Percentiles rank a stretch among this genome's conserved stretches.
phyloP scores from a whole-genome alignment of 371 early-diverging fungal species.

The Chytridium lagenaria region DNA sequence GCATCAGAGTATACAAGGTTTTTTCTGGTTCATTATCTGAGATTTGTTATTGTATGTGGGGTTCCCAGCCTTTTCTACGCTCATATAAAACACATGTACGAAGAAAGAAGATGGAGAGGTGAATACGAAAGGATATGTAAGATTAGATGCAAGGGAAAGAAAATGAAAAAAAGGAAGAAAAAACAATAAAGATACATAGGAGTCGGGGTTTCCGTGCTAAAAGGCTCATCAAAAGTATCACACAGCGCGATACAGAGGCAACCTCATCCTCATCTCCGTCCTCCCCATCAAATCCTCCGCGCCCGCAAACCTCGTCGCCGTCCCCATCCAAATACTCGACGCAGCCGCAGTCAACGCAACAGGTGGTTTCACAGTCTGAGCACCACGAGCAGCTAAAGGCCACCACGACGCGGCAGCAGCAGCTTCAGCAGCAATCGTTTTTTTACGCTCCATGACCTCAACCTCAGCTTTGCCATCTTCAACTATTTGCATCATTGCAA shows the following conservation, averaged over 20 bases:
- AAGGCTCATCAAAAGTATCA: conserved; percentile 7
- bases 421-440: background rate
- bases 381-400: background rate
- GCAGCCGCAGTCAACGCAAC: too few relatives aligned
- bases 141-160: too few relatives aligned
- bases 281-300: background rate
- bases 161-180: too few relatives aligned
- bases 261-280: conserved; percentile 1
- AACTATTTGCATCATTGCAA: background rate
- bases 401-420: background rate
- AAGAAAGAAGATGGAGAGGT: too few relatives aligned
- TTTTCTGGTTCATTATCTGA: too few relatives aligned
- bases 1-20: too few relatives aligned
- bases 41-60: too few relatives aligned
- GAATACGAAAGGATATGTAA: too few relatives aligned
- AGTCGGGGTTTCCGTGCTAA: too few relatives aligned
- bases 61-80: too few relatives aligned
- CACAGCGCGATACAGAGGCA: background rate
- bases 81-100: too few relatives aligned
- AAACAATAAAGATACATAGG: too few relatives aligned
- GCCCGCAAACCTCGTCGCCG: background rate
- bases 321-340: background rate
- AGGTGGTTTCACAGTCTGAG: background rate
- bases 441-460: background rate
- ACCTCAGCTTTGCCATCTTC: background rate